phyloP scores from a whole-genome alignment of 1,284 basidiomycete genomes.

The Ustilago lituana region DNA sequence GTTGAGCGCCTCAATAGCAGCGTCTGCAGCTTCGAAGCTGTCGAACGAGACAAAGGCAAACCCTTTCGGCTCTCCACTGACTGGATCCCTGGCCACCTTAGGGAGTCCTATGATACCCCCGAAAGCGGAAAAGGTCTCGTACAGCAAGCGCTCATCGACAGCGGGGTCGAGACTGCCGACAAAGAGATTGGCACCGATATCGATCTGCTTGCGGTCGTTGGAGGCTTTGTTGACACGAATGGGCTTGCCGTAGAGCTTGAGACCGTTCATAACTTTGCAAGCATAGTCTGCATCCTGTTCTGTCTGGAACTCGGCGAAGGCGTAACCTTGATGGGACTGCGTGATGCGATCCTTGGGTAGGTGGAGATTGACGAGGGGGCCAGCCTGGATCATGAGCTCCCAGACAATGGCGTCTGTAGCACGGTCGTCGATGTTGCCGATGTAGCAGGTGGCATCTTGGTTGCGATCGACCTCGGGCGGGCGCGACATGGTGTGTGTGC shows the following conservation, averaged over 20 bases:
- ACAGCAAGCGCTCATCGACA: conserved; percentile 90
- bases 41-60: conserved; percentile 97
- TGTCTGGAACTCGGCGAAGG: conserved; percentile 97
- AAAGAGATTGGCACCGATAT: conserved; percentile 96
- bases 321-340: conserved; percentile 97
- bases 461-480: conserved; percentile 62
- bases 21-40: conserved; percentile 95
- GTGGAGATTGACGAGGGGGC: conserved; percentile 83
- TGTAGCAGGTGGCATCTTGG: conserved; percentile 67
- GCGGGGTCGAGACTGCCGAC: conserved; percentile 93
- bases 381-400: conserved; percentile 98
- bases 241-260: conserved; percentile 97
- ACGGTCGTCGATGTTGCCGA: conserved; percentile 92
- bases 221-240: conserved; percentile 96
- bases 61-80: conserved; percentile 86
- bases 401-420: conserved; percentile 92
- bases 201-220: conserved; percentile 95
- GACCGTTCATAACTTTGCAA: conserved; percentile 99
- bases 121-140: conserved; percentile 94
- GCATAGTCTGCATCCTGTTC: conserved; percentile 99
- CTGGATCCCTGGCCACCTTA: conserved; percentile 90
- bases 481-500: conserved; percentile 44
- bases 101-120: conserved; percentile 92
- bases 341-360: conserved; percentile 99
- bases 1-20: conserved; percentile 95